Base-by-base conservation (phyloP, 371 early-diverging fungal genomes). In the Syncephalastrum contaminatum region DNA sequence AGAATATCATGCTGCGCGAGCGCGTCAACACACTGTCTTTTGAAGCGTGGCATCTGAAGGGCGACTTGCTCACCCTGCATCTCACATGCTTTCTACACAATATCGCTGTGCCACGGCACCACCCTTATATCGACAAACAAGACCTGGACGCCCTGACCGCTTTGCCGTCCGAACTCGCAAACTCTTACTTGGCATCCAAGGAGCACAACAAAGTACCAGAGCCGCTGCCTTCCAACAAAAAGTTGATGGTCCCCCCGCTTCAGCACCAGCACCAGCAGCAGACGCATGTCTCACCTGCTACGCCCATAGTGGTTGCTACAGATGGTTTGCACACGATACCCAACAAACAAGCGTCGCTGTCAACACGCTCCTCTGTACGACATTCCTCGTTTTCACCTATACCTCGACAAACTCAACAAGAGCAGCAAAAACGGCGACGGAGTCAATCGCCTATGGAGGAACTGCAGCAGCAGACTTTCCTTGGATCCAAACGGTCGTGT, bases 1-100 rank as follows among this genome's bases (percentile, higher is more conserved):
- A 84, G 52, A 66, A 72, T 52, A 45, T 65, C 16, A 65, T 73
- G 51, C 63, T 78, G 21, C 66, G 70, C 40, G 62, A 51, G 46
- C 51, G 58, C 12, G 59, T 82, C 16, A 78, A 78, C 13, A 43
- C 65, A 19, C 72, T 83, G 13, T 60, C 70, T 43, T 51, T 63
- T 36, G 87, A 88, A 43, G 83, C 80, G 50, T 67, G 60, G 49
- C 72, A 76, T 48, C 57, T 73, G 44, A 74, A 72, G 48, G 71
- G 73, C 13, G 48, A 74, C 25, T 61, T 71, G 24, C 54, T 74
- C 21, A 71, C 70, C 14, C 64, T 78, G 41, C 77, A 78, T 53
- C 57, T 65, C 21, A 43, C 62, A 1, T 67, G 67, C 25, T n/a
- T 67, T 41, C 50, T 55, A 25, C 39, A 67, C 51, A 53, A 59